phyloP scores from a whole-genome alignment of 495 filamentous ascomycete species.

The Talaromyces ruber region DNA sequence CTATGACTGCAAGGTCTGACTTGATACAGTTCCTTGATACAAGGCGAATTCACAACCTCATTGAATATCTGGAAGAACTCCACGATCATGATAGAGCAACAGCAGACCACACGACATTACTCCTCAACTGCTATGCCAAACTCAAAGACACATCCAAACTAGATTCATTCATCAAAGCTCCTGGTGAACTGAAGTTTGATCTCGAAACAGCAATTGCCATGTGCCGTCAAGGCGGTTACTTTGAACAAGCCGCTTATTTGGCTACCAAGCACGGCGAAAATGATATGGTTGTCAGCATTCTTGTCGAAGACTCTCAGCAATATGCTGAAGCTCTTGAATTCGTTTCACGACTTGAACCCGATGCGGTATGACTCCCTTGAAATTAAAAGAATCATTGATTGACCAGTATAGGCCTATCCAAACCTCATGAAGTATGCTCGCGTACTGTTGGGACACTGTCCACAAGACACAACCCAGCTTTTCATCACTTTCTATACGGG shows the following conservation, averaged over 20 bases:
- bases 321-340: conserved; percentile 85
- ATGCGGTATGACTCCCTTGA: conserved; percentile 45
- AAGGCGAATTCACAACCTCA: conserved; percentile 92
- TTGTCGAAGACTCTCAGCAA: conserved; percentile 89
- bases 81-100: conserved; percentile 92
- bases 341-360: conserved; percentile 81
- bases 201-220: conserved; percentile 94
- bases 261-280: conserved; percentile 92
- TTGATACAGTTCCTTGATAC: conserved; percentile 72
- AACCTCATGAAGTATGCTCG: conserved; percentile 94
- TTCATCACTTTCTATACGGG: conserved; percentile 94
- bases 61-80: conserved; percentile 93
- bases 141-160: conserved; percentile 92
- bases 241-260: conserved; percentile 90
- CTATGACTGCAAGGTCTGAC: neutral
- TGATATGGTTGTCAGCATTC: conserved; percentile 85
- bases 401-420: conserved; percentile 58
- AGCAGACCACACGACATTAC: conserved; percentile 89
- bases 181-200: conserved; percentile 92
- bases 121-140: conserved; percentile 97
- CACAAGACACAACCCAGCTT: conserved; percentile 66
- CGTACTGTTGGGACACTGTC: conserved; percentile 78
- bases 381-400: neutral
- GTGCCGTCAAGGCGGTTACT: conserved; percentile 98
- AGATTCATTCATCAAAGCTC: conserved; percentile 92